Evolutionary conservation across 768 basidiomycete species (phyloP).

Genomic region (Ramaria sp.): DNA sequence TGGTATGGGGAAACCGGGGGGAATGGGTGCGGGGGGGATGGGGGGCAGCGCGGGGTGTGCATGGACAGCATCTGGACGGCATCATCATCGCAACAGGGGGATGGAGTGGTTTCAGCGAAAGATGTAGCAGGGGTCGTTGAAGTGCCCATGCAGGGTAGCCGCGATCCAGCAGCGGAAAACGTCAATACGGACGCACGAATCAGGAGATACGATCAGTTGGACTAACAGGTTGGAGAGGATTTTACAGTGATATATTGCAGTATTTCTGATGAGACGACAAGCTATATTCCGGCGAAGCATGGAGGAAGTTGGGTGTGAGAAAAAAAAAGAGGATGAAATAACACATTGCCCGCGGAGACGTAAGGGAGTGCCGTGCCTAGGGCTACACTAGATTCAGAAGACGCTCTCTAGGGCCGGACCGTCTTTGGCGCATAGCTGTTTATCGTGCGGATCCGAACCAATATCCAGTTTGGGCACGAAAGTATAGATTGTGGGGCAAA

Average conservation of each 20-base stretch:
- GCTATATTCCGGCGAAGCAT: slow-evolving; percentile 2
- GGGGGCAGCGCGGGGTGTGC: too few relatives aligned
- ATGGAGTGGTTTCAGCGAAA: background rate
- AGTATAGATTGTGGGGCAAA: background rate
- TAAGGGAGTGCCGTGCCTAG: background rate
- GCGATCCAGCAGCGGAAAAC: background rate
- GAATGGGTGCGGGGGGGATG: too few relatives aligned
- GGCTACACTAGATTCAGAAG: too few relatives aligned
- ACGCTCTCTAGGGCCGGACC: background rate
- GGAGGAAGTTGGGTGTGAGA: background rate
- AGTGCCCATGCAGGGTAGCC: background rate
- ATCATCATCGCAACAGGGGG: too few relatives aligned
- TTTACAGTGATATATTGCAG: background rate
- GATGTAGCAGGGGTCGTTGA: background rate
- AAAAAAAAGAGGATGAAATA: background rate
- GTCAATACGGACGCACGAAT: too few relatives aligned
- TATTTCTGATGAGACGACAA: background rate
- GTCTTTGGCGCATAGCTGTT: background rate
- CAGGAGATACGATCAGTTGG: too few relatives aligned
- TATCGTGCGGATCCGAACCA: too few relatives aligned
- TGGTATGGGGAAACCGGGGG: too few relatives aligned
- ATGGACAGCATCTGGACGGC: too few relatives aligned
- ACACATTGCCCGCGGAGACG: background rate
- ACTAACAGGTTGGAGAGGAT: too few relatives aligned
- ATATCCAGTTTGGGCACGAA: background rate